Evolutionary conservation across 164 flowering plant species (phyloP).

Genomic region (Sextonia rubra): DNA sequence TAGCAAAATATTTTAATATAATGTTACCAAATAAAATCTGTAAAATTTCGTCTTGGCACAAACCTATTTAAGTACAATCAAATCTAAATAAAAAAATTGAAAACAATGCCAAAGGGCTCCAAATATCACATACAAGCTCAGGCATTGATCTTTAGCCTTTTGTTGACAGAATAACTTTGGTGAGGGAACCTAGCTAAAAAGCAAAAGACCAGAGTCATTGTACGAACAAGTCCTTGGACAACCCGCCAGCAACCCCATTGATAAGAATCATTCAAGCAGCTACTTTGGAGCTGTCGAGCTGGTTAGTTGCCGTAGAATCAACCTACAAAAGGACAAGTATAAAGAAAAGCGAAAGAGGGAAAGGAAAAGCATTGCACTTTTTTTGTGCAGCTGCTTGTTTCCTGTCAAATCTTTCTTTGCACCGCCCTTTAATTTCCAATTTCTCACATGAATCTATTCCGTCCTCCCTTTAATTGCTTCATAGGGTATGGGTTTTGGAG

Average conservation of each 20-base stretch:
- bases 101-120: too few relatives aligned
- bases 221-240: too few relatives aligned
- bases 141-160: too few relatives aligned
- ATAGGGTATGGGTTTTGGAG: not conserved
- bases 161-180: too few relatives aligned
- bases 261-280: not conserved
- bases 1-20: too few relatives aligned
- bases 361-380: constrained; percentile 1
- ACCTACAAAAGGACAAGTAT: not conserved
- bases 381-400: constrained; percentile 5
- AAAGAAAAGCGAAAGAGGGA: not conserved
- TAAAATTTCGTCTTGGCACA: too few relatives aligned
- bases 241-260: not conserved
- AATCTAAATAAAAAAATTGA: too few relatives aligned
- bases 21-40: too few relatives aligned
- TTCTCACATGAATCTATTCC: not conserved
- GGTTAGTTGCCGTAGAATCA: not conserved
- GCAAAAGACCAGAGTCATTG: too few relatives aligned
- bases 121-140: too few relatives aligned
- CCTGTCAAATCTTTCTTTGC: constrained; percentile 5
- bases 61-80: too few relatives aligned
- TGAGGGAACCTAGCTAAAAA: too few relatives aligned
- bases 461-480: not conserved
- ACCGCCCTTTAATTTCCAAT: not conserved
- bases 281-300: not conserved